Percentiles rank a stretch among this genome's conserved stretches.
These are phyloP conservation scores for Aspergillus hortae DNA, from an alignment of 2,329 filamentous ascomycete species.

Conservation along the genomic window DNA sequence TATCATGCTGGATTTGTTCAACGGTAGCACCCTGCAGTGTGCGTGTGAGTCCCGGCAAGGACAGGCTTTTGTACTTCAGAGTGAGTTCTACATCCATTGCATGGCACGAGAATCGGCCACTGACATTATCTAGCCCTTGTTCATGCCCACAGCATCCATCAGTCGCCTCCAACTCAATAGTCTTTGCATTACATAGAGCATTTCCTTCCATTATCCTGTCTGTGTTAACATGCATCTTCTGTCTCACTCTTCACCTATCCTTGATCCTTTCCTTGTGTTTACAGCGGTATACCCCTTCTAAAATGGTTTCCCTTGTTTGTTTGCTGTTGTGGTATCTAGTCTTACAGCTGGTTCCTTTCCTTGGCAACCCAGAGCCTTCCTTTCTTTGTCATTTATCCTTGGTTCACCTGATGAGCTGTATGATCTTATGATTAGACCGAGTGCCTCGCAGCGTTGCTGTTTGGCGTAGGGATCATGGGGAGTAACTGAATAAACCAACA, in stretches of 20 bases:
- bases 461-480: neutral
- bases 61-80: slow-evolving; percentile 50
- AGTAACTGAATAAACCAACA: neutral
- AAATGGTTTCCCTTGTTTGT: slow-evolving; percentile 21
- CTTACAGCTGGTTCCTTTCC: slow-evolving; percentile 5
- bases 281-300: slow-evolving; percentile 30
- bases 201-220: slow-evolving; percentile 1
- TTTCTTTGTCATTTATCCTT: slow-evolving; percentile 6
- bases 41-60: slow-evolving; percentile 57
- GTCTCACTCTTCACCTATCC: neutral
- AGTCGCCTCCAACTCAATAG: slow-evolving; percentile 13
- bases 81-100: slow-evolving; percentile 34
- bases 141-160: slow-evolving; percentile 38
- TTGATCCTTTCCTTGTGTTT: slow-evolving; percentile 19
- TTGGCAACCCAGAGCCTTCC: slow-evolving; percentile 6
- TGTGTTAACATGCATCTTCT: slow-evolving; percentile 1
- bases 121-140: slow-evolving; percentile 34
- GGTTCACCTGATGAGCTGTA: slow-evolving; percentile 14
- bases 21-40: slow-evolving; percentile 61
- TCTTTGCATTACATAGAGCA: slow-evolving; percentile 6
- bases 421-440: slow-evolving; percentile 13
- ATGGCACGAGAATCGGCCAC: neutral
- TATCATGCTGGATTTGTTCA: slow-evolving; percentile 60
- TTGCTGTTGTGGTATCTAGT: slow-evolving; percentile 15
- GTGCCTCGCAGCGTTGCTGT: neutral